phyloP scores from a whole-genome alignment of 2,329 filamentous ascomycete genomes.

The Phyllosticta paracitricarpa region DNA sequence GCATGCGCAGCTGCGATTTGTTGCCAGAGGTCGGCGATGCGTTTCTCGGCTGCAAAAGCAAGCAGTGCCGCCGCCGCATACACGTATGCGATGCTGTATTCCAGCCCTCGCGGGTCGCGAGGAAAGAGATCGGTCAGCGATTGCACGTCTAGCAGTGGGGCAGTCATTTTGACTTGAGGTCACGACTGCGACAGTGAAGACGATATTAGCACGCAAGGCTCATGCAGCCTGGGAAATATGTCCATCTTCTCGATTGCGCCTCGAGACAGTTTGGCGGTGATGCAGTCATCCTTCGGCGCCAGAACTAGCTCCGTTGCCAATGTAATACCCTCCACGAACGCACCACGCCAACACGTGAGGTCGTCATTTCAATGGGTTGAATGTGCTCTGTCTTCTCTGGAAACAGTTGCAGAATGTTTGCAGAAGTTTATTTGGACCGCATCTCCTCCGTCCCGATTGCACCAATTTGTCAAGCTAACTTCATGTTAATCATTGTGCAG shows the following conservation, averaged over 20 bases:
- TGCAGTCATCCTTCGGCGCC: neutral
- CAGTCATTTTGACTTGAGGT: neutral
- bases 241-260: neutral
- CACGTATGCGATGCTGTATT: constrained; percentile 1
- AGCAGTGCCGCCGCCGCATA: constrained; percentile 3
- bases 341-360: neutral
- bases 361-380: neutral
- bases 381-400: neutral
- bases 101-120: neutral
- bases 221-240: neutral
- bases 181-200: neutral
- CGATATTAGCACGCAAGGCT: neutral
- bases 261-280: neutral
- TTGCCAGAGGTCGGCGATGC: constrained; percentile 3
- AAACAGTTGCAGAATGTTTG: neutral
- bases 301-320: neutral
- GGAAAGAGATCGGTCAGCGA: neutral
- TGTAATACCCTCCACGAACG: neutral
- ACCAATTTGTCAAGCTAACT: too few species aligned
- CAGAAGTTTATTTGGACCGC: too few species aligned
- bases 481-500: too few species aligned
- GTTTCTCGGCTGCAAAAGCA: constrained; percentile 3
- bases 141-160: neutral
- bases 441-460: too few species aligned
- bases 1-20: neutral